Percentiles rank a stretch among this genome's conserved stretches.
These are phyloP conservation scores for Tricholoma bakamatsutake DNA, from an alignment of 768 basidiomycete species.

Conservation along the genomic window DNA sequence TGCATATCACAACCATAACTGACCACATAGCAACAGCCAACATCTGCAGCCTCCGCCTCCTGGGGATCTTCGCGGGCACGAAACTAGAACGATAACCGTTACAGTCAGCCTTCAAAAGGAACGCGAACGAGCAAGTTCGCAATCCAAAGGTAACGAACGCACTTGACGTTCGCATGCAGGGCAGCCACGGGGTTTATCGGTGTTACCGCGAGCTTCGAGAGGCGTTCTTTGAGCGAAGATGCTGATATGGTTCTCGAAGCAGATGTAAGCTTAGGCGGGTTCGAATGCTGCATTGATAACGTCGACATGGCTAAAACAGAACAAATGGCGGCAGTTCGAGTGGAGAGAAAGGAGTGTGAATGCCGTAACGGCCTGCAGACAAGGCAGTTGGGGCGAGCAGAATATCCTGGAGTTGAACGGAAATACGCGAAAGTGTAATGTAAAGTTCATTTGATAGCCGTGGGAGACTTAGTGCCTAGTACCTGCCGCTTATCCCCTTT, in stretches of 20 bases:
- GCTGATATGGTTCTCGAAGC: constrained; percentile 53
- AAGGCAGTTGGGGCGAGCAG: background rate
- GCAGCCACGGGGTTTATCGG: constrained; percentile 59
- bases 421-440: background rate
- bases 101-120: background rate
- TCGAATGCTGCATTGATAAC: constrained; percentile 8
- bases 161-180: constrained; percentile 73
- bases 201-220: constrained; percentile 56
- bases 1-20: constrained; percentile 63
- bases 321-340: background rate
- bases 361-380: background rate
- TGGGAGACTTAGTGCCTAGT: background rate
- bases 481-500: background rate
- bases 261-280: constrained; percentile 23
- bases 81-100: constrained; percentile 44
- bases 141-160: constrained; percentile 30
- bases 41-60: constrained; percentile 83
- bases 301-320: background rate
- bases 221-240: constrained; percentile 51
- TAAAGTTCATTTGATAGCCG: background rate
- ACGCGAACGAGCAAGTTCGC: background rate
- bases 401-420: background rate
- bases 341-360: background rate
- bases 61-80: constrained; percentile 81
- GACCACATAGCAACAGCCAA: constrained; percentile 87